A percentile compares a stretch with the other conserved stretches of the same genome.
These are phyloP conservation scores for Ehretia macrophylla DNA, from an alignment of 257 asterid species.

Conservation along the genomic window DNA sequence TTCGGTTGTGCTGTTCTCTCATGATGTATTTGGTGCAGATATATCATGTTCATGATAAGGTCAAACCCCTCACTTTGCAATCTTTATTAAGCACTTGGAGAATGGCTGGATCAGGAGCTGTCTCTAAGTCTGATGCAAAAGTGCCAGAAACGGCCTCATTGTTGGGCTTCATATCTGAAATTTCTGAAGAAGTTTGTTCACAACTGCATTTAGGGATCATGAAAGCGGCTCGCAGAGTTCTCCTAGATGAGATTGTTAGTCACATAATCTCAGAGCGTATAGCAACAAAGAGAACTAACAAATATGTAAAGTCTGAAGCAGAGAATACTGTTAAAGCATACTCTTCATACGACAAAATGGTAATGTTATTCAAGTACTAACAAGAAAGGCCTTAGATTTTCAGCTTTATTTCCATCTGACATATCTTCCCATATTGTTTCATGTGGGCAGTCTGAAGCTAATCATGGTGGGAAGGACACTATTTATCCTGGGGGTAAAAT, in stretches of 20 bases:
- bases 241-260: constrained; percentile 82
- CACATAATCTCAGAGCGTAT: constrained; percentile 58
- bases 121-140: constrained; percentile 25
- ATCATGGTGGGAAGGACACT: constrained; percentile 27
- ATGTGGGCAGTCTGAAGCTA: constrained; percentile 42
- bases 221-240: constrained; percentile 80
- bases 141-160: constrained; percentile 29
- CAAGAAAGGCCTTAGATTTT: constrained; percentile 1
- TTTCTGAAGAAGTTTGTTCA: constrained; percentile 67
- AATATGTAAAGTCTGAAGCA: constrained; percentile 34
- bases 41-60: constrained; percentile 49
- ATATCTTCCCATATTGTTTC: constrained; percentile 1
- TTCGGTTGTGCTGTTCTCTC: background rate
- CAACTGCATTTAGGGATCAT: constrained; percentile 77
- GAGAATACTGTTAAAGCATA: constrained; percentile 25
- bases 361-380: constrained; percentile 22
- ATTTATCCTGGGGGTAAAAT: constrained; percentile 28
- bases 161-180: constrained; percentile 45
- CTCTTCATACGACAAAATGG: constrained; percentile 33
- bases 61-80: constrained; percentile 53
- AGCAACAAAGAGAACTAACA: constrained; percentile 46
- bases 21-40: constrained; percentile 49
- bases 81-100: constrained; percentile 56
- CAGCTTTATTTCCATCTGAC: constrained; percentile 5
- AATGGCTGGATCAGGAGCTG: constrained; percentile 36